These are phyloP conservation scores for Mallotus repandus DNA, from an alignment of 441 rosid genomes.

Conservation along the genomic window DNA sequence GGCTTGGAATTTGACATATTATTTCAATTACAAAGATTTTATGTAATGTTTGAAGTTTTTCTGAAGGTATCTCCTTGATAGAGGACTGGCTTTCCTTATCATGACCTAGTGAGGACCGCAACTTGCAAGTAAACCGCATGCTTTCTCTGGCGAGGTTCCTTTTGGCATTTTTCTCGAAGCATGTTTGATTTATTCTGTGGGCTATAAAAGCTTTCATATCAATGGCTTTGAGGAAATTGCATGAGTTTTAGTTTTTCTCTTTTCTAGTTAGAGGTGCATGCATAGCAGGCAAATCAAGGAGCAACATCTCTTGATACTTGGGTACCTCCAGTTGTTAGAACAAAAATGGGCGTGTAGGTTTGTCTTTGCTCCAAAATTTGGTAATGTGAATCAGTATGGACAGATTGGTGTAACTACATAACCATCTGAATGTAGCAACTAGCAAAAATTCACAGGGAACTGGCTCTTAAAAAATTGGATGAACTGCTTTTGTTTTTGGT, in stretches of 20 bases:
- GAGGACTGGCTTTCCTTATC: neutral
- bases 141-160: neutral
- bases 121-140: neutral
- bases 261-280: neutral
- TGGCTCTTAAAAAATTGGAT: too few relatives aligned
- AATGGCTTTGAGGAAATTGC: neutral
- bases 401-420: neutral
- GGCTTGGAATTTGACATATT: neutral
- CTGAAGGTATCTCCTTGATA: neutral
- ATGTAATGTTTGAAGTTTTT: neutral
- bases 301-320: neutral
- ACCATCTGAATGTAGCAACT: too few relatives aligned
- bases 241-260: neutral
- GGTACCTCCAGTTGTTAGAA: neutral
- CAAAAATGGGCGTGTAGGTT: neutral
- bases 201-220: neutral
- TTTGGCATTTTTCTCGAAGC: neutral
- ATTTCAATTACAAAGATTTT: too few relatives aligned
- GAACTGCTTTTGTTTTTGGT: too few relatives aligned
- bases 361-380: neutral
- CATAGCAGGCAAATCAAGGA: neutral
- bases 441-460: too few relatives aligned
- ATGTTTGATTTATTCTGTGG: neutral
- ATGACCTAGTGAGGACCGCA: neutral
- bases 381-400: neutral